Evolutionary conservation across 345 rosid species (phyloP).

Genomic region (Erucastrum elatum): DNA sequence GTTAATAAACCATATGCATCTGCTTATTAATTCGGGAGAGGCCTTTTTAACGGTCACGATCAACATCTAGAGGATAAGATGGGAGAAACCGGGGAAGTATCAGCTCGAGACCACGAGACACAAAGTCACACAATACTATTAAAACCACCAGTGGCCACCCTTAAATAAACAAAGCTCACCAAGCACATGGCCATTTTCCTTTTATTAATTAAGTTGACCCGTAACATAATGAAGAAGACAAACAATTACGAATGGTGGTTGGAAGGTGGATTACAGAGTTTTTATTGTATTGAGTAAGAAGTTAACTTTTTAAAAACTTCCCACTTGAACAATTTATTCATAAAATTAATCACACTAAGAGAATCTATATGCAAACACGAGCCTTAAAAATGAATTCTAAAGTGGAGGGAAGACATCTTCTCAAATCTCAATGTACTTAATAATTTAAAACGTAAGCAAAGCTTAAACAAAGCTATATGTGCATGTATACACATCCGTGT

Average conservation of each 20-base stretch:
- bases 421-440: neutral
- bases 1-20: neutral
- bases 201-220: neutral
- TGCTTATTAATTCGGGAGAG: neutral
- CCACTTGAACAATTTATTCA: neutral
- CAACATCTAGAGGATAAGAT: conserved; percentile 42
- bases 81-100: conserved; percentile 68
- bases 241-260: neutral
- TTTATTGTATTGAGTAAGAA: neutral
- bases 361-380: no score
- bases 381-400: neutral
- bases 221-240: neutral
- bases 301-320: neutral
- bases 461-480: no score
- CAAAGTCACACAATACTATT: no score
- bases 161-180: neutral
- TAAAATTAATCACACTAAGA: no score
- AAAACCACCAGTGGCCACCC: conserved; percentile 49
- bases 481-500: neutral
- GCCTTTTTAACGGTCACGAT: conserved; percentile 38
- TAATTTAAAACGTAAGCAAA: no score
- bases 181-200: neutral
- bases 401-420: neutral
- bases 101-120: conserved; percentile 59
- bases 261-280: neutral